phyloP scores from a whole-genome alignment of 495 filamentous ascomycete species.

The Halenospora varia region DNA sequence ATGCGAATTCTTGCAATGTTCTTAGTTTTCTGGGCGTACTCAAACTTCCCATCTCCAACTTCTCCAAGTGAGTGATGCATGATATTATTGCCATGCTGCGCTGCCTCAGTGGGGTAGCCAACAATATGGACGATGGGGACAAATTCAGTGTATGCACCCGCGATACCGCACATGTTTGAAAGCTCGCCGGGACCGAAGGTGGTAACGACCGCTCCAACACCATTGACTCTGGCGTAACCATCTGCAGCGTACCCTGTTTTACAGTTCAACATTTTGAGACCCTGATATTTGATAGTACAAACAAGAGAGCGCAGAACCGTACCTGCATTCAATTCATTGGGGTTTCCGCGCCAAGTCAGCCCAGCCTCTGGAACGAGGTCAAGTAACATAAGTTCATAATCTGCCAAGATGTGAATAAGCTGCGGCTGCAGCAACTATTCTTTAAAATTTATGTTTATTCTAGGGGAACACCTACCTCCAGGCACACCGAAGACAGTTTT shows the following conservation, averaged over 20 bases:
- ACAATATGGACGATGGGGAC: constrained; percentile 65
- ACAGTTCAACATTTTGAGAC: constrained; percentile 14
- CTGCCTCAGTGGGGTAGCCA: constrained; percentile 48
- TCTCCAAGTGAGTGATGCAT: constrained; percentile 15
- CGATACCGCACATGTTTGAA: constrained; percentile 62
- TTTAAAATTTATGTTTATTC: constrained; percentile 34
- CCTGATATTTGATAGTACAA: too few species aligned
- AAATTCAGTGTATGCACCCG: constrained; percentile 59
- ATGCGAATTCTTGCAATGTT: constrained; percentile 19
- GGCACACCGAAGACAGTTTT: constrained; percentile 62
- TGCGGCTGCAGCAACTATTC: too few species aligned
- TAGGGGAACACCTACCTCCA: constrained; percentile 33
- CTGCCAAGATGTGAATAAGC: constrained; percentile 53
- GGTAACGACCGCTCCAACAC: constrained; percentile 59
- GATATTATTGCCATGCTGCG: constrained; percentile 3
- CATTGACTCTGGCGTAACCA: constrained; percentile 67
- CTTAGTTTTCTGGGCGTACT: constrained; percentile 28
- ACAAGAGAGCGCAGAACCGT: constrained; percentile 33
- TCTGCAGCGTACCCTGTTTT: constrained; percentile 61
- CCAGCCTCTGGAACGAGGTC: constrained; percentile 58
- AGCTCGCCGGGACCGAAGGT: constrained; percentile 72
- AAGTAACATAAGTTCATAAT: constrained; percentile 59
- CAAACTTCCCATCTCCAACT: constrained; percentile 22
- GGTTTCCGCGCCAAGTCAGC: constrained; percentile 64
- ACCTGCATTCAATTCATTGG: constrained; percentile 59